A percentile compares a stretch with the other conserved stretches of the same genome.
phyloP scores from a whole-genome alignment of 768 basidiomycete species.

The Auricularia auricula-judae region DNA sequence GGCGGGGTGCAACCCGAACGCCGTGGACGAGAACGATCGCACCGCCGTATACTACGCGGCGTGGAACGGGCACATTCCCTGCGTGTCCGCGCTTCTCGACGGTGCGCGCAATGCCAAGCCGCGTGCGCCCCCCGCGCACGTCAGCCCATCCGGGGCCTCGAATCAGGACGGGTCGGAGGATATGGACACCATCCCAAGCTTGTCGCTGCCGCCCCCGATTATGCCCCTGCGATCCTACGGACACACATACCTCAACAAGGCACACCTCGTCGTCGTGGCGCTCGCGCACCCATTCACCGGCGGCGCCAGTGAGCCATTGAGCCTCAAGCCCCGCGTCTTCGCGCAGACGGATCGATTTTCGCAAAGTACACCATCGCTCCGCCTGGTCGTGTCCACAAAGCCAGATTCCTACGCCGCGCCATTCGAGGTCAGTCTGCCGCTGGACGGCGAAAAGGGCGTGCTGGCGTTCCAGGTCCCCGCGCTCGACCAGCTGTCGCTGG shows the following conservation, averaged over 20 bases:
- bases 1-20: constrained; percentile 66
- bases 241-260: constrained; percentile 87
- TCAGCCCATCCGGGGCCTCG: constrained; percentile 12
- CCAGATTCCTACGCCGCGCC: constrained; percentile 79
- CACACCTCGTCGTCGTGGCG: constrained; percentile 74
- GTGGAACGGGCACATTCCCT: constrained; percentile 82
- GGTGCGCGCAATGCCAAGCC: constrained; percentile 17
- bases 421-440: constrained; percentile 79
- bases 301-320: constrained; percentile 26
- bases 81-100: constrained; percentile 48
- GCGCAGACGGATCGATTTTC: not conserved
- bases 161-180: constrained; percentile 46
- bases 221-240: constrained; percentile 97
- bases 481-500: constrained; percentile 62
- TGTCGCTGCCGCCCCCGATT: constrained; percentile 95
- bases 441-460: constrained; percentile 33
- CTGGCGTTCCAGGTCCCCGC: constrained; percentile 82
- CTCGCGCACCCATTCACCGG: constrained; percentile 54
- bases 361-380: constrained; percentile 53
- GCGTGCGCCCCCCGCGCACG: constrained; percentile 5
- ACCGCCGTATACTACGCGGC: constrained; percentile 88
- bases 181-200: constrained; percentile 83
- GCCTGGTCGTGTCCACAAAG: constrained; percentile 88
- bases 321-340: not conserved
- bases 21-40: constrained; percentile 75